Evolutionary conservation across 2,329 filamentous ascomycete species (phyloP).

Genomic region (Fusarium transvaalense): DNA sequence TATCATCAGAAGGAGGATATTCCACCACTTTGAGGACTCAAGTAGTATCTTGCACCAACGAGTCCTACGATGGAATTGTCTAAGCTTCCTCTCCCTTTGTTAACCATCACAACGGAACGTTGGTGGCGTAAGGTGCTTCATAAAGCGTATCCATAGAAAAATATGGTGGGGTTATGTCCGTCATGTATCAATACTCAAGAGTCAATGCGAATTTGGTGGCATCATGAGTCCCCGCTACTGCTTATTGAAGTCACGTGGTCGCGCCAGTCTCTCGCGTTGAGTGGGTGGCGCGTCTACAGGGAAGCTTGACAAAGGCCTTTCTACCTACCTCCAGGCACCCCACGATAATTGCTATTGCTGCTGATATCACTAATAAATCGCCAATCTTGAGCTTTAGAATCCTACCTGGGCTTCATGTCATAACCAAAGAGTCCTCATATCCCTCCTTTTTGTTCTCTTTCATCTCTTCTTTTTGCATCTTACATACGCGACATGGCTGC

Average conservation of each 20-base stretch:
- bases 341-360: constrained; percentile 20
- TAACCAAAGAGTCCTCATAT: background rate
- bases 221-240: background rate
- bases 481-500: constrained; percentile 48
- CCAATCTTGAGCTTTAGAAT: constrained; percentile 2
- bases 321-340: constrained; percentile 22
- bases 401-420: constrained; percentile 29
- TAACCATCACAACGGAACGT: background rate
- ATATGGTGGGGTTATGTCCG: background rate
- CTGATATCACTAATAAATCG: constrained; percentile 4
- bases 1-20: background rate
- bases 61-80: no score
- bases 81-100: background rate
- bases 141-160: constrained; percentile 1
- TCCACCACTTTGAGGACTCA: background rate
- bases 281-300: constrained; percentile 31
- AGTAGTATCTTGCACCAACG: no score
- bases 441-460: constrained; percentile 9
- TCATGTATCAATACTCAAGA: background rate
- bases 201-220: no score
- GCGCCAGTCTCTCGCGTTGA: constrained; percentile 54
- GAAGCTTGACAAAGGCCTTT: constrained; percentile 23
- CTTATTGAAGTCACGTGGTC: background rate
- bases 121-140: constrained; percentile 33
- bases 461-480: constrained; percentile 12